Conservation (phyloP, 805 yeast species). For the Metschnikowia noctiluminum region DNA sequence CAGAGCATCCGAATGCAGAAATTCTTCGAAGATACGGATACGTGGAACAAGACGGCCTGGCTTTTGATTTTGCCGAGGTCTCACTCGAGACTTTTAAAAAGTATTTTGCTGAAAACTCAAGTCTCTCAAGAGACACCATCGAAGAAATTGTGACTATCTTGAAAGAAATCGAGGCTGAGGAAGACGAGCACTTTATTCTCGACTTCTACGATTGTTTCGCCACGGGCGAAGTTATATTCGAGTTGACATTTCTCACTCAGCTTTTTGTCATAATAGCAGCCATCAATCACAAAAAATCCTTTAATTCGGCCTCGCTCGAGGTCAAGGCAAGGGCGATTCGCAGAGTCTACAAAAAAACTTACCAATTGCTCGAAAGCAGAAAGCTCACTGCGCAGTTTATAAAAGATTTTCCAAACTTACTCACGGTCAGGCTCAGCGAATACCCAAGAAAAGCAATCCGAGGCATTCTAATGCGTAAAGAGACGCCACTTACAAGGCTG, state of each 20-base stretch:
- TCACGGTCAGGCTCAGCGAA: conserved; percentile 36
- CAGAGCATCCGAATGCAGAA: conserved; percentile 90
- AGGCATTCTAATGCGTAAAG: neutral
- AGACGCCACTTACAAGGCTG: conserved; percentile 17
- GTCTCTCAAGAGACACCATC: conserved; percentile 26
- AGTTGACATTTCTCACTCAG: conserved; percentile 52
- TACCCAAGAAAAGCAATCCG: conserved; percentile 43
- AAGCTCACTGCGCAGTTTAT: conserved; percentile 42
- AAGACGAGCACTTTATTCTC: conserved; percentile 39
- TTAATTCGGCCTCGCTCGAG: conserved; percentile 25
- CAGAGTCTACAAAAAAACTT: conserved; percentile 56
- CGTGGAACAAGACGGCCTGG: conserved; percentile 71
- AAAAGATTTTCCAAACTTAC: conserved; percentile 28
- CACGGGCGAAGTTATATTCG: conserved; percentile 59
- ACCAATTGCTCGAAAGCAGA: conserved; percentile 54
- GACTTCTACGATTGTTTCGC: conserved; percentile 63
- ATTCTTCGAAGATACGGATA: conserved; percentile 88
- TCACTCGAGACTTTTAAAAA: conserved; percentile 41
- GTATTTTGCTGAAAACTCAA: conserved; percentile 26
- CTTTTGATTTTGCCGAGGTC: conserved; percentile 79
- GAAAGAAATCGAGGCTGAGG: conserved; percentile 34
- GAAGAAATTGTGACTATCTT: conserved; percentile 33
- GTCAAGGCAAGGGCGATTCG: conserved; percentile 29
- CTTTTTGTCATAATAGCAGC: conserved; percentile 38
- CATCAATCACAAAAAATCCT: conserved; percentile 23